Evolutionary conservation across 1,284 basidiomycete species (phyloP), one percentile per base, ranked within the genome.

Genomic region (Tausonia pullulans): DNA sequence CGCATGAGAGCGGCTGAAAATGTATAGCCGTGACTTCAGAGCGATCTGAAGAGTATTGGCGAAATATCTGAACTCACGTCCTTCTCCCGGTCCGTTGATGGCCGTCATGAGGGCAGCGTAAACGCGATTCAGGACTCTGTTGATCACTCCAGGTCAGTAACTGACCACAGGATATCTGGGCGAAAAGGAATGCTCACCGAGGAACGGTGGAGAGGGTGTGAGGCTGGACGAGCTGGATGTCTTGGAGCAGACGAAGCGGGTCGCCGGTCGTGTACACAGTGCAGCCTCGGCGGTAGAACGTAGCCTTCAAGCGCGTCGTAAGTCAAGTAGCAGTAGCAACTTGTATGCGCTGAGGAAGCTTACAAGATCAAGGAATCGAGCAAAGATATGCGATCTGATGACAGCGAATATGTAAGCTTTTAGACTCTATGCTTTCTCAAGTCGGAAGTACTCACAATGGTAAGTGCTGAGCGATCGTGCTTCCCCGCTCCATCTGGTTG

Each of bases 191-290:
- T 27, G 27, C 27, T 2, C 27, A 27, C 27, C 27, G 27, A 43
- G 92, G 90, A 0, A 93, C 90, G n/a, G 86, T 83, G 3, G 88
- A 86, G 78, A 93, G 85, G 73, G 86, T 83, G 69, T 87, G 83
- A 1, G 95, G 95, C 74, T 88, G 87, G 69, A 97, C 80, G 67
- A 89, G 77, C 73, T 90, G 87, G 50, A 87, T 82, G 71, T 99
- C 96, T 73, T 98, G 95, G 14, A 97, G 79, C 41, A 98, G 82
- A 41, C 87, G 84, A 10, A 90, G 78, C 16, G 88, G 87, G 75
- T 98, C 93, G 56, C 95, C 95, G 43, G 87, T 88, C 70, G 86
- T 91, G 78, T 87, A 95, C 39, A 90, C 92, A 69, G 97, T 85
- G 57, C 78, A 79, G 11, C 86, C 89, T 51, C 88, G 87, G 51